Evolutionary conservation across 1,284 basidiomycete genomes (phyloP).

Genomic region (Termitomyces sp.): DNA sequence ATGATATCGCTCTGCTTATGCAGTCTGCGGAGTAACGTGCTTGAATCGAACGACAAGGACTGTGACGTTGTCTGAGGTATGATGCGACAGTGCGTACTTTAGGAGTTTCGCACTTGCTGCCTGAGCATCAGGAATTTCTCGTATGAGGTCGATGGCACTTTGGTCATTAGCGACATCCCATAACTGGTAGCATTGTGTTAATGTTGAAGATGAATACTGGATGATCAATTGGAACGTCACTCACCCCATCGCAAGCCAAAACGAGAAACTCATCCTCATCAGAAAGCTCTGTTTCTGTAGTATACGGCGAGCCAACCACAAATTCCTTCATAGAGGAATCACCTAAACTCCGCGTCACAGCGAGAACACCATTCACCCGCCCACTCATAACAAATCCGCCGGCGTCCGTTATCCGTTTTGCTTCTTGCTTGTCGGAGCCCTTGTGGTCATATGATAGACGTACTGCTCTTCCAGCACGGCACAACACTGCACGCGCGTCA

Average conservation of each 20-base stretch:
- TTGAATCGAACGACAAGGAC: conserved; percentile 73
- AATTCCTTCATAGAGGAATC: conserved; percentile 99
- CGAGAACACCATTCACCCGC: conserved; percentile 94
- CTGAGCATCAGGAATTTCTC: conserved; percentile 74
- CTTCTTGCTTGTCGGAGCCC: conserved; percentile 94
- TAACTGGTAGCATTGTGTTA: conserved; percentile 49
- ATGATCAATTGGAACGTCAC: conserved; percentile 27
- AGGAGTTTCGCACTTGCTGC: conserved; percentile 77
- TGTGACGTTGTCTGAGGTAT: conserved; percentile 92
- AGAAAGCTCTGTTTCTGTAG: conserved; percentile 90
- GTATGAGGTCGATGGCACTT: conserved; percentile 84
- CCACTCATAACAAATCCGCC: conserved; percentile 99
- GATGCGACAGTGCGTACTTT: conserved; percentile 81
- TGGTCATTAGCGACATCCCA: conserved; percentile 98
- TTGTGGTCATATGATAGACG: conserved; percentile 99
- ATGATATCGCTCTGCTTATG: conserved; percentile 3
- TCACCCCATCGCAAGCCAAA: conserved; percentile 94
- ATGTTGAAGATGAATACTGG: background rate
- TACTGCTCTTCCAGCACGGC: conserved; percentile 86
- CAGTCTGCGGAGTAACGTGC: conserved; percentile 27
- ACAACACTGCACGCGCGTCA: conserved; percentile 85
- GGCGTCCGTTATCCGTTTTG: conserved; percentile 94
- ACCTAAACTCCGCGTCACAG: conserved; percentile 93
- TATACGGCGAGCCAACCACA: conserved; percentile 96
- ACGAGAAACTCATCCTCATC: conserved; percentile 94